Evolutionary conservation across 106 monocot genomes (phyloP).

Genomic region (Phalaenopsis equestris): DNA sequence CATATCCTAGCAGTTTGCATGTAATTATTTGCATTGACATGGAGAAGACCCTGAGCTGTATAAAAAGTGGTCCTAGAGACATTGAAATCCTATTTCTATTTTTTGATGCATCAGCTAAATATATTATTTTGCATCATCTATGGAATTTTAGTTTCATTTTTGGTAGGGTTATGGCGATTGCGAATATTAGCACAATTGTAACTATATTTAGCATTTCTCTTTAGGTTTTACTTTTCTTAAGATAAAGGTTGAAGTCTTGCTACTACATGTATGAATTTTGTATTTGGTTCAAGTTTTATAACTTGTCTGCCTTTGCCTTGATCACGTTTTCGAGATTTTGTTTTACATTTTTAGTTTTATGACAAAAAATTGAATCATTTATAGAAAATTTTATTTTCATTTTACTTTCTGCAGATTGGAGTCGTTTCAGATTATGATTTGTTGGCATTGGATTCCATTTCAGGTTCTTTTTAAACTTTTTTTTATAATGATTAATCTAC

Average conservation of each 20-base stretch:
- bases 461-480: constrained; percentile 11
- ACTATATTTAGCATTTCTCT: neutral
- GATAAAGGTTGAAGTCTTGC: neutral
- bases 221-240: neutral
- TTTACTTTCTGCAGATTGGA: constrained; percentile 14
- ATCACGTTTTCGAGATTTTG: neutral
- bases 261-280: neutral
- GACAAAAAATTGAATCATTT: too few species aligned
- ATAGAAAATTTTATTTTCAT: neutral
- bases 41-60: too few species aligned
- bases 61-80: too few species aligned
- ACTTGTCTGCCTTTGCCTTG: neutral
- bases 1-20: too few species aligned
- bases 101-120: neutral
- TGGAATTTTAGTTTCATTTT: neutral
- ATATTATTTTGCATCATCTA: neutral
- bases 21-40: too few species aligned
- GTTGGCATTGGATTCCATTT: constrained; percentile 24
- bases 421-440: constrained; percentile 30
- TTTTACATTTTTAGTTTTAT: neutral
- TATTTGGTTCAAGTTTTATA: neutral
- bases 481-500: neutral
- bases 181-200: neutral
- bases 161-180: neutral
- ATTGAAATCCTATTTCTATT: neutral